phyloP scores from a whole-genome alignment of 1,284 basidiomycete genomes.

The Boletellus deceptivus region DNA sequence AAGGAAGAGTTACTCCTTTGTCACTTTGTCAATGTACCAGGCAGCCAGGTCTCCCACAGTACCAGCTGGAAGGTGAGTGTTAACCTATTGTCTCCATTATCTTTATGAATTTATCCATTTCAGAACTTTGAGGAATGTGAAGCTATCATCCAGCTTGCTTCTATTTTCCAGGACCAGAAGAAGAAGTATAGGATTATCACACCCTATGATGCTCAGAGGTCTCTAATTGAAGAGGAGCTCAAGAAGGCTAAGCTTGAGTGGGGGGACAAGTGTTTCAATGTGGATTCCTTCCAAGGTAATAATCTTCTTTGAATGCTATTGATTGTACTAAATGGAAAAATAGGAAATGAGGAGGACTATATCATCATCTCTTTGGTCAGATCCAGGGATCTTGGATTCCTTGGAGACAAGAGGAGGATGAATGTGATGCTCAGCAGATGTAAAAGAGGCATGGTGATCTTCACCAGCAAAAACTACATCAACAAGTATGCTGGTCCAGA shows the following conservation, averaged over 20 bases:
- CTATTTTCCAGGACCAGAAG: slow-evolving; percentile 41
- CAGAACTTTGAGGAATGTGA: slow-evolving; percentile 53
- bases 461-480: slow-evolving; percentile 57
- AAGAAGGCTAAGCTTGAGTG: slow-evolving; percentile 46
- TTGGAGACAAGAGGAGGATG: slow-evolving; percentile 51
- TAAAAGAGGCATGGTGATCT: slow-evolving; percentile 67
- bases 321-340: slow-evolving; percentile 1
- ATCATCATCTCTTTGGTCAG: slow-evolving; percentile 66
- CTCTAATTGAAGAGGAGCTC: slow-evolving; percentile 47
- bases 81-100: slow-evolving; percentile 7
- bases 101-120: not conserved
- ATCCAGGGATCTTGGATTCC: slow-evolving; percentile 55
- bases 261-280: slow-evolving; percentile 62
- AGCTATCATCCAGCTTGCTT: slow-evolving; percentile 46
- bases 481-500: slow-evolving; percentile 43
- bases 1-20: slow-evolving; percentile 39
- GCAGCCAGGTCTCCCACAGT: slow-evolving; percentile 37
- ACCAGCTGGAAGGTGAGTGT: slow-evolving; percentile 46
- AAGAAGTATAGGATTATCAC: slow-evolving; percentile 62
- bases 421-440: slow-evolving; percentile 74
- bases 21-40: slow-evolving; percentile 51
- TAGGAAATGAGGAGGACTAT: slow-evolving; percentile 62
- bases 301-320: slow-evolving; percentile 15
- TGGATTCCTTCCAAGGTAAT: slow-evolving; percentile 65
- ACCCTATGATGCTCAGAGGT: slow-evolving; percentile 67